phyloP scores from a whole-genome alignment of 2,329 filamentous ascomycete genomes.

The Ceratocystis variospora region DNA sequence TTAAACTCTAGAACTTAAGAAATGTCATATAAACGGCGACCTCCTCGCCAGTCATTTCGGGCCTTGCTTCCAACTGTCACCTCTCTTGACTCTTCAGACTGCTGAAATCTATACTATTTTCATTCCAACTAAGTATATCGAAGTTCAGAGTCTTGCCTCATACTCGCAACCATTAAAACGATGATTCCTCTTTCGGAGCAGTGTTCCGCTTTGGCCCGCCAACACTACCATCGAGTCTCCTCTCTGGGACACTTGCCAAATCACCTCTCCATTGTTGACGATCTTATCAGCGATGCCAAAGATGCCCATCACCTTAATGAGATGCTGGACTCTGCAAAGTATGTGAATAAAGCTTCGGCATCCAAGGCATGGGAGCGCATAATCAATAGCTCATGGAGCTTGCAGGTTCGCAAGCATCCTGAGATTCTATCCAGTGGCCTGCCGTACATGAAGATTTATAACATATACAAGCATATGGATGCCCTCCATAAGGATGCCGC shows the following conservation, averaged over 20 bases:
- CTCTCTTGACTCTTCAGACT: too few relatives aligned
- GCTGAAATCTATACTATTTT: too few relatives aligned
- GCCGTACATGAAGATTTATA: slow-evolving; percentile 1
- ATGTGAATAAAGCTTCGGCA: not conserved
- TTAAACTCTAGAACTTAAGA: not conserved
- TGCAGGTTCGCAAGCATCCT: not conserved
- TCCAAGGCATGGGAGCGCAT: not conserved
- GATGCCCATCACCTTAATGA: not conserved
- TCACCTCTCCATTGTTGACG: not conserved
- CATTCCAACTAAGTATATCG: not conserved
- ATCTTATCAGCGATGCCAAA: not conserved
- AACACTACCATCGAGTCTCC: not conserved
- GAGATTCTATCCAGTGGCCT: not conserved
- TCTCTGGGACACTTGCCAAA: not conserved
- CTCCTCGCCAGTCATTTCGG: not conserved
- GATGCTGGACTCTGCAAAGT: not conserved
- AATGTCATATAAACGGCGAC: slow-evolving; percentile 1
- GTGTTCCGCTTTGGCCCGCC: slow-evolving; percentile 1
- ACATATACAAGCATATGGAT: not conserved
- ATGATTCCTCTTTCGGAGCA: not conserved
- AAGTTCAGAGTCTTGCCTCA: not conserved
- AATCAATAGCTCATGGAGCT: not conserved
- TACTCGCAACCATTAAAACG: not conserved
- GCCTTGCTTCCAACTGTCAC: not conserved
- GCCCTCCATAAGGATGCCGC: not conserved